A percentile compares a stretch with the other conserved stretches of the same genome.
Conservation (phyloP, 495 filamentous ascomycete species). For the Sordaria brevicollis region DNA sequence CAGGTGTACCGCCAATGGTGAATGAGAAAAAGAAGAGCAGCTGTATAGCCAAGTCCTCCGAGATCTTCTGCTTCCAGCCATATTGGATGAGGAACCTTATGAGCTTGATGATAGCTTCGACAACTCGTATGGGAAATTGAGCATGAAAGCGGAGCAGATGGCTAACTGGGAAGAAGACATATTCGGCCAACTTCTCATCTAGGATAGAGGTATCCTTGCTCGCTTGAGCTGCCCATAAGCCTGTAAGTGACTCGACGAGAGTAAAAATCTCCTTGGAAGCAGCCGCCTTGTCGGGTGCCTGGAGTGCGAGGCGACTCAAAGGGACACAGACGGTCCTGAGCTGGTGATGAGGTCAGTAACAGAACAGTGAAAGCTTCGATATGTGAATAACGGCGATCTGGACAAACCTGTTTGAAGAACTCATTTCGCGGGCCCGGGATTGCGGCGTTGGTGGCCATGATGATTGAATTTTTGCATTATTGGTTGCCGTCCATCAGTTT, state of each 20-base stretch:
- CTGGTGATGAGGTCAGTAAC: slow-evolving; percentile 1
- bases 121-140: slow-evolving; percentile 54
- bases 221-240: slow-evolving; percentile 42
- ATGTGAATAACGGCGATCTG: too few relatives aligned
- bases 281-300: slow-evolving; percentile 43
- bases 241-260: slow-evolving; percentile 44
- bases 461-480: background rate
- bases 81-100: slow-evolving; percentile 58
- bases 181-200: slow-evolving; percentile 80
- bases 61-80: slow-evolving; percentile 64
- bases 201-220: slow-evolving; percentile 42
- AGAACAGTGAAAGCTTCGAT: background rate
- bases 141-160: slow-evolving; percentile 74
- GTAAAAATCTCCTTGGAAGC: slow-evolving; percentile 44
- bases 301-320: slow-evolving; percentile 59
- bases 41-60: slow-evolving; percentile 64
- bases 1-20: slow-evolving; percentile 60
- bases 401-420: slow-evolving; percentile 22
- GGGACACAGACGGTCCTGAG: slow-evolving; percentile 57
- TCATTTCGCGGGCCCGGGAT: slow-evolving; percentile 11
- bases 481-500: background rate
- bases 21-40: slow-evolving; percentile 78
- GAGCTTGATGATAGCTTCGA: slow-evolving; percentile 68
- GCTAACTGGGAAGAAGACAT: slow-evolving; percentile 86
- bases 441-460: slow-evolving; percentile 8